Evolutionary conservation across 2,329 filamentous ascomycete species (phyloP).

Genomic region (Alternaria conjuncta): DNA sequence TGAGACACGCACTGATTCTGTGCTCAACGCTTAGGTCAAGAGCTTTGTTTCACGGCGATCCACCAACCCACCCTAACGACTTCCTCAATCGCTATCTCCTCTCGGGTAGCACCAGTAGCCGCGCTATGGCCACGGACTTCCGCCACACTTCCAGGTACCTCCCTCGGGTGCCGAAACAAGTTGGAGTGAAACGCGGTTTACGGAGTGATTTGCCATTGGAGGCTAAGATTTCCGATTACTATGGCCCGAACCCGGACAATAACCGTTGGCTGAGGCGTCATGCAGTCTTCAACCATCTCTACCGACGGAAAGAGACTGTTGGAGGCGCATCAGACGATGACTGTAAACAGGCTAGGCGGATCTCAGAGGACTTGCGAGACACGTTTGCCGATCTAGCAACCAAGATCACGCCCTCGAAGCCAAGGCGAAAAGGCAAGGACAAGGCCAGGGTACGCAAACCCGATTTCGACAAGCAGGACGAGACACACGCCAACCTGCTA

Average conservation of each 20-base stretch:
- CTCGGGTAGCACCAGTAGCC: constrained; percentile 3
- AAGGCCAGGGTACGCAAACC: constrained; percentile 6
- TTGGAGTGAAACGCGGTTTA: constrained; percentile 17
- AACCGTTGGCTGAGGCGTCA: constrained; percentile 24
- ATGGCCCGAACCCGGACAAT: constrained; percentile 1
- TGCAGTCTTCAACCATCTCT: constrained; percentile 22
- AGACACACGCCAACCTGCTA: constrained; percentile 10
- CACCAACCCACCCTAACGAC: constrained; percentile 18
- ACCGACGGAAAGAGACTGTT: neutral
- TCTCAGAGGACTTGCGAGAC: constrained; percentile 1
- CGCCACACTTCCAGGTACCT: neutral
- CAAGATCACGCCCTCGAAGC: neutral
- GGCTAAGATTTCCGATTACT: constrained; percentile 17
- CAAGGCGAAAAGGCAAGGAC: constrained; percentile 7
- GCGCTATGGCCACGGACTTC: constrained; percentile 9
- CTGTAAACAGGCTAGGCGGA: neutral
- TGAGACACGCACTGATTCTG: neutral
- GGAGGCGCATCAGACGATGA: neutral
- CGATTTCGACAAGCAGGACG: constrained; percentile 6
- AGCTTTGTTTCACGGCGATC: constrained; percentile 22
- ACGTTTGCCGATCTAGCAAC: constrained; percentile 8
- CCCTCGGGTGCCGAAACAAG: neutral
- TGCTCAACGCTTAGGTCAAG: neutral
- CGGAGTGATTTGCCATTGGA: constrained; percentile 10
- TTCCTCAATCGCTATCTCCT: constrained; percentile 16